phyloP scores from a whole-genome alignment of 805 yeast species.

The Suhomyces pyralidae region DNA sequence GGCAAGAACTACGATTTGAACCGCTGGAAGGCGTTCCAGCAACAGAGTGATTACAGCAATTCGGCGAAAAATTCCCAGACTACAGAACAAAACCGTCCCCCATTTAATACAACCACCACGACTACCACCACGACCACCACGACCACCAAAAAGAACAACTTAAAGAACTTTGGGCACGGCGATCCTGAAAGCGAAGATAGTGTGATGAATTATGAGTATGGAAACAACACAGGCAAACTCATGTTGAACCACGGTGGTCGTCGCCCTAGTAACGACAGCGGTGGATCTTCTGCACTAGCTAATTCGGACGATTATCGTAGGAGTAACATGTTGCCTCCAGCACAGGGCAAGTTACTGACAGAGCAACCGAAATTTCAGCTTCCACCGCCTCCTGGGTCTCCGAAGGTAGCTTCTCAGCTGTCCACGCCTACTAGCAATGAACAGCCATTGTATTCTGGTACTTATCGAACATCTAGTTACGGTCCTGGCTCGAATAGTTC shows the following conservation, averaged over 20 bases:
- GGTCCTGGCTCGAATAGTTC: not conserved
- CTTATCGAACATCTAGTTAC: not conserved
- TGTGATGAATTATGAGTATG: not conserved
- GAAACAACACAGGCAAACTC: not conserved
- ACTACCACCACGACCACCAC: conserved; percentile 15
- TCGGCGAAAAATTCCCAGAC: not conserved
- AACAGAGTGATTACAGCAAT: not conserved
- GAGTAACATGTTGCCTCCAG: not conserved
- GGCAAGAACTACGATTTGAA: conserved; percentile 13
- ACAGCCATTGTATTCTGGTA: not conserved
- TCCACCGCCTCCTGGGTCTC: conserved; percentile 4
- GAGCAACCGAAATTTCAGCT: not conserved
- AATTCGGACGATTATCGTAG: not conserved
- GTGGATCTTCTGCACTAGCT: not conserved
- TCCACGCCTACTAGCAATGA: not conserved
- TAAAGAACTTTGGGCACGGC: not conserved
- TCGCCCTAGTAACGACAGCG: not conserved
- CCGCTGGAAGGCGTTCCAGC: conserved; percentile 16
- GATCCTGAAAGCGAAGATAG: not conserved
- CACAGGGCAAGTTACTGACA: not conserved
- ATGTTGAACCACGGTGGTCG: not conserved
- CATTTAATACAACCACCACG: conserved; percentile 11
- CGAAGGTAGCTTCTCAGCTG: not conserved
- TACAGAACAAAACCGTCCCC: not conserved
- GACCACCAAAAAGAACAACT: conserved; percentile 4